A percentile compares a stretch with the other conserved stretches of the same genome.
These are phyloP conservation scores for Bipolaris bicolor DNA, from an alignment of 2,329 filamentous ascomycete genomes.

Conservation along the genomic window DNA sequence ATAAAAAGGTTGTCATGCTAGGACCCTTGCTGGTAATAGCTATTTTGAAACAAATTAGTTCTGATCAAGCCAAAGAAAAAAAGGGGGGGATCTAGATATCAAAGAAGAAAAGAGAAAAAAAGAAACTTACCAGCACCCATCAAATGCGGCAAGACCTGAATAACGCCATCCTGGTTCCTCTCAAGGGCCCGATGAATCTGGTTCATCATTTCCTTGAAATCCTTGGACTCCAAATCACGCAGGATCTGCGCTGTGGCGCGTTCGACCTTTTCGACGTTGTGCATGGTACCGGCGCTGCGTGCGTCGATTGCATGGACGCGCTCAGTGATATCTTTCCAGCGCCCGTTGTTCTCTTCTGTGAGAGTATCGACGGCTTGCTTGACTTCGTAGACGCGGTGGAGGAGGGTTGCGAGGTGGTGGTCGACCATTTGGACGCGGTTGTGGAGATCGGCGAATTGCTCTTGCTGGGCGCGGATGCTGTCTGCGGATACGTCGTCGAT, in stretches of 20 bases:
- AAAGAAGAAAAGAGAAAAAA: background rate
- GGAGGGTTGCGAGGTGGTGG: conserved; percentile 75
- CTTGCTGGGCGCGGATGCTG: conserved; percentile 52
- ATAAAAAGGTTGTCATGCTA: conserved; percentile 67
- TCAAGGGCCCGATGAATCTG: conserved; percentile 61
- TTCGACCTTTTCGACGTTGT: conserved; percentile 61
- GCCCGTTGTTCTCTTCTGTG: conserved; percentile 60
- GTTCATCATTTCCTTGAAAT: conserved; percentile 62
- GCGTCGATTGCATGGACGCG: conserved; percentile 41
- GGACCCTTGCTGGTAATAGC: conserved; percentile 62
- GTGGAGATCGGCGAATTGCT: conserved; percentile 84
- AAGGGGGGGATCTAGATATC: background rate
- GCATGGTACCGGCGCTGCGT: conserved; percentile 48
- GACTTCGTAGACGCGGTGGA: conserved; percentile 70
- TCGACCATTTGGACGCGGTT: conserved; percentile 77
- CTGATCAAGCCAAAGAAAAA: background rate
- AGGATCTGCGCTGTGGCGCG: conserved; percentile 57
- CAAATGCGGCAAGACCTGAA: conserved; percentile 58
- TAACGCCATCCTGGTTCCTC: conserved; percentile 60
- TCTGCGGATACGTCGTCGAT: conserved; percentile 54
- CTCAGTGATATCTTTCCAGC: conserved; percentile 60
- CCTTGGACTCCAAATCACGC: conserved; percentile 61
- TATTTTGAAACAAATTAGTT: conserved; percentile 34
- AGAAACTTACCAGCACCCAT: conserved; percentile 56
- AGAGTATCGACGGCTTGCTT: conserved; percentile 66